Evolutionary conservation across 148 eudicot genomes (phyloP), one percentile per base, ranked within the genome.

Genomic region (Hydrangea macrophylla): DNA sequence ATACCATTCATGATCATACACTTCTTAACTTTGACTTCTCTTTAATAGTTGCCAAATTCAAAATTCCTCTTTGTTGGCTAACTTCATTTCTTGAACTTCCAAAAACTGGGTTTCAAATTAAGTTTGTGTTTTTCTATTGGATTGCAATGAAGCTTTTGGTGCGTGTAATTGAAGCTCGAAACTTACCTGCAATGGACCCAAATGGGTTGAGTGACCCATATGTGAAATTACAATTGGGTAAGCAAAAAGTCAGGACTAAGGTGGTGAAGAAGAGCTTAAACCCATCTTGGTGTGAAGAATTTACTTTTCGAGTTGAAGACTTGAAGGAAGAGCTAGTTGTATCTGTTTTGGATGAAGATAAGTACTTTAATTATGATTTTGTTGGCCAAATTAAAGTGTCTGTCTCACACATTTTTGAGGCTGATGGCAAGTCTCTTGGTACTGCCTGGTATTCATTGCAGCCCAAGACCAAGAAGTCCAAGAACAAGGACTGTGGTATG

Each of bases 141-240:
- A 10, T 18, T 26, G 68, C 64, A 30, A 84, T 84, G 88, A 81
- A 72, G 78, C 71, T 84, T 50, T 33, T 81, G 64, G 88, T 84
- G 18, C 76, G 85, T 53, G 96, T 94, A 28, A 87, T 90, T 48
- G 99, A 94, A 71, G 99, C 96, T 10, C 77, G 84, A 37, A 87
- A 90, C 36, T 58, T 94, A 77, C 96, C 99, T 1, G 88, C 96
- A 63, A 85, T 85, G 86, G 99, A 94, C 88, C 84, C 83, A 35
- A 94, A 94, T 72, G 97, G 97, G 67, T 78, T 81, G 42, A 86
- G 96, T 72, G 99, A 94, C 84, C 97, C 99, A 15, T 94, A 94
- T 58, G 99, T 90, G 18, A 88, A 81, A 70, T 65, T 94, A 24
- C 87, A 90, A 73, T 45, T 94, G 30, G 99, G 99, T 15, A 87